A percentile compares a stretch with the other conserved stretches of the same genome.
phyloP scores from a whole-genome alignment of 169 alveolate genomes.

The Theileria annulata region DNA sequence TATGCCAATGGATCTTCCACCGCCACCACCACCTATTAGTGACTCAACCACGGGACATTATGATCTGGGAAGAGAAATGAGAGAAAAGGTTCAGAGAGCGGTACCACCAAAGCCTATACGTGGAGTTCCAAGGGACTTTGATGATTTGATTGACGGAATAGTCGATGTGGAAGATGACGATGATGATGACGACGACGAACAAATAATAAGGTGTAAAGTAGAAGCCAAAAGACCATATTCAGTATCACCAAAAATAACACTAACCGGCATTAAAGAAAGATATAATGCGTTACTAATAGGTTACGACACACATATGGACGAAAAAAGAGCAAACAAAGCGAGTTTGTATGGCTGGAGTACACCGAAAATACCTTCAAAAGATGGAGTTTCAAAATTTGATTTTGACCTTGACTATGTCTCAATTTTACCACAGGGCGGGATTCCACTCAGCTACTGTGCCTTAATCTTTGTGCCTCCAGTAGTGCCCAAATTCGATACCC shows the following conservation, averaged over 20 bases:
- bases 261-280: conserved; percentile 26
- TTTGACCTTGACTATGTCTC: conserved; percentile 51
- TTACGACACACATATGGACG: conserved; percentile 34
- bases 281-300: conserved; percentile 57
- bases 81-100: too few species aligned
- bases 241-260: conserved; percentile 38
- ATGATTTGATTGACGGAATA: conserved; percentile 14
- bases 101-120: conserved; percentile 7
- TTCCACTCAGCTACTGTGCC: conserved; percentile 58
- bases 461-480: conserved; percentile 57
- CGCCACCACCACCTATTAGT: neutral
- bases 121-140: conserved; percentile 5
- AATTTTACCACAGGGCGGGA: conserved; percentile 17
- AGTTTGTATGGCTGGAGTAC: conserved; percentile 66
- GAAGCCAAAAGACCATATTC: conserved; percentile 31
- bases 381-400: conserved; percentile 20
- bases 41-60: neutral
- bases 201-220: conserved; percentile 34
- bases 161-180: conserved; percentile 14
- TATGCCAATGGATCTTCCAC: neutral
- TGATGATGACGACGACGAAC: conserved; percentile 10
- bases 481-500: conserved; percentile 12
- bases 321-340: conserved; percentile 54
- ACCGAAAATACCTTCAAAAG: neutral
- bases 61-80: neutral